Evolutionary conservation across 2,329 filamentous ascomycete genomes (phyloP).

Genomic region (Sclerotinia spermophila): DNA sequence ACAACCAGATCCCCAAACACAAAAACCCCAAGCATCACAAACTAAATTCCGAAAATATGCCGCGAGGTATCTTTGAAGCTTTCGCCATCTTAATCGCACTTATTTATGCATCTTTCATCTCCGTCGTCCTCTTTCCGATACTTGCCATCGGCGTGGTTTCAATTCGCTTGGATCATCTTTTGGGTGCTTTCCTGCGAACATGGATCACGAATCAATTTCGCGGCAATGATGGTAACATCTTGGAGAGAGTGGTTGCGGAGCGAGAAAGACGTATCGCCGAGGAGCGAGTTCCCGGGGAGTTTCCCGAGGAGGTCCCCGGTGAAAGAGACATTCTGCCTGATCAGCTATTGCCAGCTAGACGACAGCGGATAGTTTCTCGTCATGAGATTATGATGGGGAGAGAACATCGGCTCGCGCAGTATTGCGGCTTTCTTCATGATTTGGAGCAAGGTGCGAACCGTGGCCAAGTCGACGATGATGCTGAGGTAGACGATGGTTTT

Average conservation of each 20-base stretch:
- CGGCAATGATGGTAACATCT: background rate
- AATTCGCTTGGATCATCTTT: background rate
- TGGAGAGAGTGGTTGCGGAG: background rate
- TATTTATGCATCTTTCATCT: background rate
- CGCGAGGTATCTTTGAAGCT: fast-evolving
- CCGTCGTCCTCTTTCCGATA: background rate
- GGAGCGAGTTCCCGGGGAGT: background rate
- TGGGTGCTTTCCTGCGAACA: no score
- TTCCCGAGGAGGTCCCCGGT: background rate
- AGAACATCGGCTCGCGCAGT: background rate
- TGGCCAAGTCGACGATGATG: background rate
- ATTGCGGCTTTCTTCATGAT: background rate
- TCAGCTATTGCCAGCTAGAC: background rate
- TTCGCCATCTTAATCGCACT: fast-evolving
- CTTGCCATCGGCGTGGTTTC: fast-evolving
- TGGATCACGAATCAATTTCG: background rate
- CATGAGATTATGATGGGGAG: background rate
- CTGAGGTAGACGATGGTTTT: background rate
- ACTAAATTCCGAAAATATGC: background rate
- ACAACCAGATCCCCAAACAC: background rate
- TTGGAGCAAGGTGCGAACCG: background rate
- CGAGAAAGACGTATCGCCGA: background rate
- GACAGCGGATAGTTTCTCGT: background rate
- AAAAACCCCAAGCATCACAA: background rate
- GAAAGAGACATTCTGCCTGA: background rate